phyloP scores from a whole-genome alignment of 768 basidiomycete genomes.

The Pholiota microspora region DNA sequence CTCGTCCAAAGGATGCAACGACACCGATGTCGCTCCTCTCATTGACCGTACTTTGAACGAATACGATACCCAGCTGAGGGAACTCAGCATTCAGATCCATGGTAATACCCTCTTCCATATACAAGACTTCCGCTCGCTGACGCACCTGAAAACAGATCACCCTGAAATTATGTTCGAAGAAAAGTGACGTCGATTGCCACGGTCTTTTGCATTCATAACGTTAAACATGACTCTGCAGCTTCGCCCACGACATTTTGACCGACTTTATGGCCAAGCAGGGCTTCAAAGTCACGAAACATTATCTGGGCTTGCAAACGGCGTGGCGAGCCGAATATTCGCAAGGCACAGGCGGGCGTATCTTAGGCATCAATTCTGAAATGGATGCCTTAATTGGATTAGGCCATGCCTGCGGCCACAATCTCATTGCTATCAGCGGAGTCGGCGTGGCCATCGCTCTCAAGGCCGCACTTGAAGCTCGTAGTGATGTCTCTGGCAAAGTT shows the following conservation, averaged over 20 bases:
- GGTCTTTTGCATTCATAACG: background rate
- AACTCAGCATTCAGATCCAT: slow-evolving; percentile 71
- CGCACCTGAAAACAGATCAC: slow-evolving; percentile 40
- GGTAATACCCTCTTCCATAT: slow-evolving; percentile 33
- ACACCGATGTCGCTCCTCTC: slow-evolving; percentile 42
- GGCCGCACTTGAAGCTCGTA: slow-evolving; percentile 60
- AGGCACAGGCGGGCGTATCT: slow-evolving; percentile 56
- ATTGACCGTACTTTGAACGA: slow-evolving; percentile 55
- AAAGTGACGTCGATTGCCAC: slow-evolving; percentile 35
- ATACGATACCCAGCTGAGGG: slow-evolving; percentile 51
- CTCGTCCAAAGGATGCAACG: slow-evolving; percentile 9
- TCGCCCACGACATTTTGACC: slow-evolving; percentile 69
- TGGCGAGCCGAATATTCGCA: slow-evolving; percentile 74
- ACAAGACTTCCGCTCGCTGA: background rate
- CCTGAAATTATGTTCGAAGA: slow-evolving; percentile 71
- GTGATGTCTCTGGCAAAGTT: slow-evolving; percentile 58
- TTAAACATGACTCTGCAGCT: slow-evolving; percentile 35
- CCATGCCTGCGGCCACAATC: slow-evolving; percentile 79
- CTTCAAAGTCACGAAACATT: slow-evolving; percentile 69
- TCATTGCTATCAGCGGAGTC: slow-evolving; percentile 77
- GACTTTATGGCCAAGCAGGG: slow-evolving; percentile 65
- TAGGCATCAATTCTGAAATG: slow-evolving; percentile 85
- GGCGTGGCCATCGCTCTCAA: slow-evolving; percentile 74
- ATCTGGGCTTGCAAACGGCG: slow-evolving; percentile 70
- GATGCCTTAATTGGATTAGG: slow-evolving; percentile 58